Evolutionary conservation across 768 basidiomycete genomes (phyloP), one percentile per base, ranked within the genome.

Genomic region (Leccinum longicurvipes): DNA sequence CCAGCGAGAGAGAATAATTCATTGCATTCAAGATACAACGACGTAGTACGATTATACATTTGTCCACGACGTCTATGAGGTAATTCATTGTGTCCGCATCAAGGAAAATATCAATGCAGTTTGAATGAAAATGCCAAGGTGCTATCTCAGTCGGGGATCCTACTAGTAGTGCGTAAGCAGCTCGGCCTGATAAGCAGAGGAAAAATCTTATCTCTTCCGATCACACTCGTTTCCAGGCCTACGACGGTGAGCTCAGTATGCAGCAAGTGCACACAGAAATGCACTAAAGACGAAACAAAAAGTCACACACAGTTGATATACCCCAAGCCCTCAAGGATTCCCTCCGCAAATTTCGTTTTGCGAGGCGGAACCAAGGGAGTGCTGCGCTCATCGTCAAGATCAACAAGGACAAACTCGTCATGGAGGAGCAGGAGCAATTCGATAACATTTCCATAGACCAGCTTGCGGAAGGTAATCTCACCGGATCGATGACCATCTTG

Each of bases 351-450:
- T 96, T 95, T 75, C 78, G 90, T 14, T 89, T 91, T 54, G 75
- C 76, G 4, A 82, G 87, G 23, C 83, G 79, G 64, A 80, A 79
- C 44, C 72, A 78, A 19, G 88, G 85, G 36, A 86, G 79, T 62
- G 86, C 91, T 24, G 93, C 91, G 15, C 77, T 95, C 52, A 75
- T 93, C 62, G 85, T 95, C 72, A 95, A 94, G 83, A 91, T 95
- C 74, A 87, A 94, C 79, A 94, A 91, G 77, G 72, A 77, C 39
- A 78, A 85, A 63, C 80, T 95, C 55, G 66, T 84, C 60, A 88
- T 97, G 87, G 87, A 89, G 67, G 86, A 91, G 64, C 88, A 85
- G 29, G 90, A 93, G 53, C 83, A 86, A 66, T 86, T 90, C 60
- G 85, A 88, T 65, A 74, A 83, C 57, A 86, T 91, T 57, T 79